phyloP scores from a whole-genome alignment of 2,329 filamentous ascomycete species.

The Emergomyces pasteurianus region DNA sequence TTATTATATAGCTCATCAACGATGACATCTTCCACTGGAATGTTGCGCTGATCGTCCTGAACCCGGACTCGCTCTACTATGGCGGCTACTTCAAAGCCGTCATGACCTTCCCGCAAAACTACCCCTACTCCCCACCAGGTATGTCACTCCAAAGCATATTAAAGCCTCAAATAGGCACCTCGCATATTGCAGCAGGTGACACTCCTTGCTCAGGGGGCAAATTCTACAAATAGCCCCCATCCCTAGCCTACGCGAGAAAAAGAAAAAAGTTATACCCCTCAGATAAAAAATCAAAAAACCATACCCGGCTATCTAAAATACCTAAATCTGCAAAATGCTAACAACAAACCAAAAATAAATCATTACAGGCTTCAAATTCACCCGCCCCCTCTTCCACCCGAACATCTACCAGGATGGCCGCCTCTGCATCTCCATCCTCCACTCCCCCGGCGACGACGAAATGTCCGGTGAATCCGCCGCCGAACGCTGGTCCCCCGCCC shows the following conservation, averaged over 20 bases:
- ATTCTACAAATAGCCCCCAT: not conserved
- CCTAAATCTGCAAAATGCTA: not conserved
- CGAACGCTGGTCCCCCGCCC: constrained; percentile 88
- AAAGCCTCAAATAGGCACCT: not conserved
- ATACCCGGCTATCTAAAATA: not conserved
- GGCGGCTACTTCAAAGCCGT: constrained; percentile 85
- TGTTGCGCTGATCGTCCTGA: constrained; percentile 81
- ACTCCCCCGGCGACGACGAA: constrained; percentile 79
- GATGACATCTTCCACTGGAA: constrained; percentile 82
- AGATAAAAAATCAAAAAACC: not conserved
- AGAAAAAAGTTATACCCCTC: not conserved
- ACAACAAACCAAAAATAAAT: not conserved
- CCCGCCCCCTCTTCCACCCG: constrained; percentile 70
- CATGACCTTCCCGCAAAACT: constrained; percentile 79
- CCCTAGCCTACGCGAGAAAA: not conserved
- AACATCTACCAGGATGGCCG: constrained; percentile 88
- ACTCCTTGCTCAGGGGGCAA: too few species aligned
- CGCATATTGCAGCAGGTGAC: too few species aligned
- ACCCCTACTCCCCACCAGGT: constrained; percentile 75
- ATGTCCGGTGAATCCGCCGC: constrained; percentile 83
- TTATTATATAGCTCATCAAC: constrained; percentile 54
- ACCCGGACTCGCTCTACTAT: constrained; percentile 82
- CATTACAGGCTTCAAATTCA: constrained; percentile 62
- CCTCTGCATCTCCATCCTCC: constrained; percentile 93
- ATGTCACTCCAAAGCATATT: constrained; percentile 13